These are phyloP conservation scores for Alnus rubra DNA, from an alignment of 306 rosid genomes.

Conservation along the genomic window DNA sequence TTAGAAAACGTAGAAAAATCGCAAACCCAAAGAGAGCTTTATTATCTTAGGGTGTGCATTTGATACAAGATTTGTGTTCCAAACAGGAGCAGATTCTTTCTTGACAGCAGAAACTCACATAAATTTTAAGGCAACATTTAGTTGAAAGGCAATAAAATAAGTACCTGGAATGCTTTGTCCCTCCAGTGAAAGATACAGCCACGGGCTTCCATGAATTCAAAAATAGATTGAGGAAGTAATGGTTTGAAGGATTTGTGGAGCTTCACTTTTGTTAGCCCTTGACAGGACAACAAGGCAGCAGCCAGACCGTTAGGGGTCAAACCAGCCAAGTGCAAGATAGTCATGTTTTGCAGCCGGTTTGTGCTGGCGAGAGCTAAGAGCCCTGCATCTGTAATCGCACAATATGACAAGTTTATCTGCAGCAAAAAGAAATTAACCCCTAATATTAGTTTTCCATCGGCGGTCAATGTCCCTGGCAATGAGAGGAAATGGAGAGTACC, in stretches of 20 bases:
- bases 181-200: conserved; percentile 69
- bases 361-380: conserved; percentile 60
- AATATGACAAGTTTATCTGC: conserved; percentile 70
- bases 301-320: conserved; percentile 63
- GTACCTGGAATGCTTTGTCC: conserved; percentile 55
- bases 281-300: conserved; percentile 51
- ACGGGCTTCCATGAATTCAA: conserved; percentile 50
- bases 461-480: conserved; percentile 1
- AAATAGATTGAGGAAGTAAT: conserved; percentile 46
- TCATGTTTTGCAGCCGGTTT: conserved; percentile 48
- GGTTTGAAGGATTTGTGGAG: conserved; percentile 59
- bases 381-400: conserved; percentile 67
- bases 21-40: background rate
- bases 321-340: conserved; percentile 59
- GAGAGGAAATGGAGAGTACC: conserved; percentile 30
- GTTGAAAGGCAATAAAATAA: conserved; percentile 4
- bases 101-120: background rate
- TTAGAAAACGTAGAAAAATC: too few species aligned
- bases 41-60: background rate
- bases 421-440: conserved; percentile 22
- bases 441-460: conserved; percentile 3
- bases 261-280: conserved; percentile 61
- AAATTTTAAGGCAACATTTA: background rate
- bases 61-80: background rate
- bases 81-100: background rate